Percentiles rank a stretch among this genome's conserved stretches.
Evolutionary conservation across 345 rosid genomes (phyloP).

Genomic region (Turritis glabra): DNA sequence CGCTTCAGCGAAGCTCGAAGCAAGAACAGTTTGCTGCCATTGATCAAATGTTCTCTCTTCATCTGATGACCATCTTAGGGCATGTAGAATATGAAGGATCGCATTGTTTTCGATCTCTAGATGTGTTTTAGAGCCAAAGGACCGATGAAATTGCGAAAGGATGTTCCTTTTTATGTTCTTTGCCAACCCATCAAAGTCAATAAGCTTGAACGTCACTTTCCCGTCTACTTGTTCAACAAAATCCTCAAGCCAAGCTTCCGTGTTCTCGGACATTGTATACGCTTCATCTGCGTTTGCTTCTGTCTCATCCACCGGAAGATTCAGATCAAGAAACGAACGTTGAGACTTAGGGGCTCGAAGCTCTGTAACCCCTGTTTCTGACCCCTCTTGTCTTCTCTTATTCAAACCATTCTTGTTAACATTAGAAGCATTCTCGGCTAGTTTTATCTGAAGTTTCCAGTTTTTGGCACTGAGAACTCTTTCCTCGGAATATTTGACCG

Average conservation of each 20-base stretch:
- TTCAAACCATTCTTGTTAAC: constrained; percentile 30
- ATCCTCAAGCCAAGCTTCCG: constrained; percentile 58
- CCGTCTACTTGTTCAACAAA: constrained; percentile 53
- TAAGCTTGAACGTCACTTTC: constrained; percentile 55
- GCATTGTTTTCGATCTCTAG: constrained; percentile 57
- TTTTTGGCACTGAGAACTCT: constrained; percentile 50
- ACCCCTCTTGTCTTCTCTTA: constrained; percentile 31
- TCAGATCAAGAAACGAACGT: constrained; percentile 59
- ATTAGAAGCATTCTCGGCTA: constrained; percentile 27
- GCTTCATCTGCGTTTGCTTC: constrained; percentile 39
- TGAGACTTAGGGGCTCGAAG: constrained; percentile 38
- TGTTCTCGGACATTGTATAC: constrained; percentile 47
- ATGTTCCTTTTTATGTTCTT: constrained; percentile 43
- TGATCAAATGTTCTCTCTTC: constrained; percentile 42
- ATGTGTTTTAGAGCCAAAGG: constrained; percentile 43
- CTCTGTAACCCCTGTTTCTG: constrained; percentile 40
- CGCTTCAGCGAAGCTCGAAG: constrained; percentile 49
- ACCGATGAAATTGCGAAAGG: constrained; percentile 35
- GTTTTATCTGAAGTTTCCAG: constrained; percentile 53
- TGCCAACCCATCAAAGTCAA: constrained; percentile 59
- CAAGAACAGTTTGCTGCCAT: constrained; percentile 58
- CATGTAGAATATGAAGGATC: constrained; percentile 54
- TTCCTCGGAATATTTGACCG: constrained; percentile 49
- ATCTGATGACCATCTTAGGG: constrained; percentile 55
- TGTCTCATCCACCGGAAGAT: constrained; percentile 59